Evolutionary conservation across 805 yeast genomes (phyloP), one percentile per base, ranked within the genome.

Genomic region (Zygosaccharomyces bisporus): DNA sequence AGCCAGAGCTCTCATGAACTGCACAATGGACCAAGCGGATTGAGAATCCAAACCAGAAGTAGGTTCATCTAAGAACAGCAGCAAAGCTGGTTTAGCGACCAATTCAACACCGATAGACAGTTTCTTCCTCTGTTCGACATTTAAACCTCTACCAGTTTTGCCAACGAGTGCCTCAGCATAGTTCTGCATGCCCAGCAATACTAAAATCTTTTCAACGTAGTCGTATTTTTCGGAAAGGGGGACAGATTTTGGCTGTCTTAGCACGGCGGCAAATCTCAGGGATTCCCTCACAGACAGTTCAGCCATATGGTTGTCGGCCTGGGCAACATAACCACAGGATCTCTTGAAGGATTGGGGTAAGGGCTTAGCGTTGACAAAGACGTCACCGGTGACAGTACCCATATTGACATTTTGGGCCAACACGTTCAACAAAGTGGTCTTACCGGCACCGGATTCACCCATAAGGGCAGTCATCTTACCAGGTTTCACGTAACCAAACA

Each of bases 381-480:
- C 74, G 55, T 81, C 84, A 55, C 86, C 86, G 30, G 87, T 75
- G 33, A 84, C 76, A 13, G 78, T 80, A 65, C 91, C 93, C 61
- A 76, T 70, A 34, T 80, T 75, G 43, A 82, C 76, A 63, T 91
- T 75, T 57, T 81, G 85, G 17, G 88, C 81, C 48, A 85, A 72
- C 53, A 82, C 81, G 63, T 84, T 83, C 55, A 85, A 71, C 46
- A 84, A 69, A 2, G 91, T 85, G 19, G 93, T 84, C 58, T 84
- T 84, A 69, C 93, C 93, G 36, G 93, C 93, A 69, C 93, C 93
- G 25, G 91, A 84, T 42, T 83, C 85, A 57, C 93, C 93, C 90
- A 84, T 83, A 46, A 84, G 70, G 4, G 91, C 91, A 33, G 90
- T 83, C 64, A 84, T 71, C 46, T 85, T 83, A 55, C 91, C 91